Evolutionary conservation across 129 eudicot genomes (phyloP).

Genomic region (Artemisia argyi): DNA sequence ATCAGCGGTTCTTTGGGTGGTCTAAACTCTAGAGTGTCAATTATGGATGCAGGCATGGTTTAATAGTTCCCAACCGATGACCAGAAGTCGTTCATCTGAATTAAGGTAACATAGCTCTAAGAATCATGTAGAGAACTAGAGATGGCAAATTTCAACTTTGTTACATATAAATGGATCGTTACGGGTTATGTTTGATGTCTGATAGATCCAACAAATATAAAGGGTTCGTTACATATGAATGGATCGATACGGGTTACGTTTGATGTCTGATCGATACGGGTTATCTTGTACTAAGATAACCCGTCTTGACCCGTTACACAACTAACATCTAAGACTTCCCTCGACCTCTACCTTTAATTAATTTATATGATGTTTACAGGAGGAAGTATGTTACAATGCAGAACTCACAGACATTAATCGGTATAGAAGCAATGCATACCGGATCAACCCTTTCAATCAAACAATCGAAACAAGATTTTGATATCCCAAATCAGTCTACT

Average conservation of each 20-base stretch:
- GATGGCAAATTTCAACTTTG: background rate
- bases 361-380: too few species aligned
- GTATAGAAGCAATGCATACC: slow-evolving; percentile 49
- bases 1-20: background rate
- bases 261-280: too few species aligned
- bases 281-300: too few species aligned
- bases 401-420: slow-evolving; percentile 46
- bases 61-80: slow-evolving; percentile 80
- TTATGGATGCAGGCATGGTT: slow-evolving; percentile 62
- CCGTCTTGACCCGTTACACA: too few species aligned
- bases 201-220: too few species aligned
- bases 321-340: too few species aligned
- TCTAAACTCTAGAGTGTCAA: too few species aligned
- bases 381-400: slow-evolving; percentile 66
- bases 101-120: slow-evolving; percentile 43
- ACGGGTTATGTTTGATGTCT: too few species aligned
- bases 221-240: too few species aligned
- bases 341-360: background rate
- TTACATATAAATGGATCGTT: background rate
- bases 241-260: too few species aligned
- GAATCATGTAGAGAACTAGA: background rate
- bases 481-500: slow-evolving; percentile 3
- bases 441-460: slow-evolving; percentile 30
- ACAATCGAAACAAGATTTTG: slow-evolving; percentile 40
- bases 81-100: slow-evolving; percentile 75